Percentiles rank a stretch among this genome's conserved stretches.
Conservation (phyloP, 495 filamentous ascomycete genomes). For the Podospora sp. region DNA sequence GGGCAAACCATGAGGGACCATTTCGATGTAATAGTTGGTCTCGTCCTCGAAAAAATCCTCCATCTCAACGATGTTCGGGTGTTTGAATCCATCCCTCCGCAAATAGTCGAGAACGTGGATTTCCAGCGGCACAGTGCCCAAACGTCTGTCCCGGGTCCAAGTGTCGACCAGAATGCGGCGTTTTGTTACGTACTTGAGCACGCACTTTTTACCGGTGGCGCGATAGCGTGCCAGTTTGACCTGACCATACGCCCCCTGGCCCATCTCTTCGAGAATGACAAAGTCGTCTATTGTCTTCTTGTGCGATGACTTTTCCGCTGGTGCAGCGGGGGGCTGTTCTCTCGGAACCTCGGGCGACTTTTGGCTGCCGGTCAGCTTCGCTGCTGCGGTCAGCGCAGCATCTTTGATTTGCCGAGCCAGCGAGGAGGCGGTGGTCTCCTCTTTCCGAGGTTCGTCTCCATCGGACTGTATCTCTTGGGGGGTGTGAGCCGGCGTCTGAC, state of each 20-base stretch:
- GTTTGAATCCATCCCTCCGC: constrained; percentile 78
- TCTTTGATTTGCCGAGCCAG: constrained; percentile 77
- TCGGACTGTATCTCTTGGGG: constrained; percentile 57
- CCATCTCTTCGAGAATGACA: constrained; percentile 95
- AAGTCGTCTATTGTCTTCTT: constrained; percentile 92
- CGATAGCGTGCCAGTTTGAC: constrained; percentile 95
- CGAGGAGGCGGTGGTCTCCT: constrained; percentile 53
- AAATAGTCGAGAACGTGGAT: constrained; percentile 98
- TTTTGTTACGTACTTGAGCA: constrained; percentile 98
- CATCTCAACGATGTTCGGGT: constrained; percentile 99
- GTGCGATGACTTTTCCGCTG: constrained; percentile 31
- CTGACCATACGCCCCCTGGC: constrained; percentile 95
- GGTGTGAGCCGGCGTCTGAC: constrained; percentile 61
- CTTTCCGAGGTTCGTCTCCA: constrained; percentile 42
- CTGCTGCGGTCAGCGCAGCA: constrained; percentile 57
- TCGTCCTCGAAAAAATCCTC: constrained; percentile 98
- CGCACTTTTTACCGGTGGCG: constrained; percentile 78
- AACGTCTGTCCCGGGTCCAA: constrained; percentile 90
- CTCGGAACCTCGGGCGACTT: constrained; percentile 29
- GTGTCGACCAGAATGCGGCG: constrained; percentile 96
- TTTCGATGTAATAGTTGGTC: constrained; percentile 98
- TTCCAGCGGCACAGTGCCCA: constrained; percentile 96
- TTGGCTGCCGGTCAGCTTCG: constrained; percentile 47
- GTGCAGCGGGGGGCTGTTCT: constrained; percentile 38
- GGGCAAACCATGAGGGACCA: constrained; percentile 92